These are phyloP conservation scores for Beauveria pseudobassiana DNA, from an alignment of 2,329 filamentous ascomycete genomes.

Conservation along the genomic window DNA sequence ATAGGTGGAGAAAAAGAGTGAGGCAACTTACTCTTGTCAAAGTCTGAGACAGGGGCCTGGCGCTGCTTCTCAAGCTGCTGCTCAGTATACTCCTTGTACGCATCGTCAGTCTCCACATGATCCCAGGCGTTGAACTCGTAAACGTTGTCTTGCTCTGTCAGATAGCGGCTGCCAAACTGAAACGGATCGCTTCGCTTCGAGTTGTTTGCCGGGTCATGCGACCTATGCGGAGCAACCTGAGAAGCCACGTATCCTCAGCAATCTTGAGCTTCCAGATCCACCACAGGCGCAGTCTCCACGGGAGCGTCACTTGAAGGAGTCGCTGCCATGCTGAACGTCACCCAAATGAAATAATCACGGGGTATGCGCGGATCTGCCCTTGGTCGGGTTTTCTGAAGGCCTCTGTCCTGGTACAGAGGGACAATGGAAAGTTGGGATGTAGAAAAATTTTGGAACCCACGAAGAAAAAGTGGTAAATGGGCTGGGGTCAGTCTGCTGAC, in stretches of 20 bases:
- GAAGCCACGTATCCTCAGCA: slow-evolving; percentile 12
- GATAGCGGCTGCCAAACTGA: slow-evolving; percentile 83
- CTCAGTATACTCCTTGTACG: slow-evolving; percentile 79
- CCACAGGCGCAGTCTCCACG: slow-evolving; percentile 16
- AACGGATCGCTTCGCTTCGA: slow-evolving; percentile 88
- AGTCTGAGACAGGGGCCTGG: slow-evolving; percentile 79
- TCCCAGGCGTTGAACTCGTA: slow-evolving; percentile 99
- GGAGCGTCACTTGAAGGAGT: slow-evolving; percentile 17
- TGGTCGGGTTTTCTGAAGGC: not conserved
- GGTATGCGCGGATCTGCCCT: not conserved
- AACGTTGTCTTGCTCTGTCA: slow-evolving; percentile 79
- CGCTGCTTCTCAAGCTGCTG: slow-evolving; percentile 80
- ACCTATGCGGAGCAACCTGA: slow-evolving; percentile 51
- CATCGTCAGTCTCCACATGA: slow-evolving; percentile 86
- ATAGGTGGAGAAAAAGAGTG: not conserved
- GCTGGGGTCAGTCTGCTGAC: slow-evolving; percentile 4
- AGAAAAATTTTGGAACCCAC: not conserved
- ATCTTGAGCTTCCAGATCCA: slow-evolving; percentile 21
- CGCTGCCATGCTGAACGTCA: slow-evolving; percentile 8
- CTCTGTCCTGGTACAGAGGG: not conserved
- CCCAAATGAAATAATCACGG: not conserved
- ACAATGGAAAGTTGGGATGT: not conserved
- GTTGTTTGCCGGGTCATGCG: slow-evolving; percentile 64
- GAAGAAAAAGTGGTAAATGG: not conserved
- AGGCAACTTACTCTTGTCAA: slow-evolving; percentile 66